Evolutionary conservation across 2,329 filamentous ascomycete genomes (phyloP).

Genomic region (Claviceps sorghi): DNA sequence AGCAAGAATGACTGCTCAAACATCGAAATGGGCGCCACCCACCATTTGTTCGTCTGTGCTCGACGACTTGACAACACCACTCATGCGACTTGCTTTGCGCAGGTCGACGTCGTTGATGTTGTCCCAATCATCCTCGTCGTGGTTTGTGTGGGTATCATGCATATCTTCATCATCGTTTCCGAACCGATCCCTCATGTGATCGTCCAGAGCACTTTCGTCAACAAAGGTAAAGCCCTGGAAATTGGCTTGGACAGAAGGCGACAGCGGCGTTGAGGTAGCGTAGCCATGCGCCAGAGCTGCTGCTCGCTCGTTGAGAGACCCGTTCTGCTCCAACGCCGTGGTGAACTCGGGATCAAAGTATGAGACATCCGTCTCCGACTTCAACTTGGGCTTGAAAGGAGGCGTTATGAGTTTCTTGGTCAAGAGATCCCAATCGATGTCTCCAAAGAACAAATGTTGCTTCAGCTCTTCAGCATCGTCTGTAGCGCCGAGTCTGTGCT

Average conservation of each 20-base stretch:
- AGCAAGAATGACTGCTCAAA: slow-evolving; percentile 25
- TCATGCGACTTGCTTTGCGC: slow-evolving; percentile 44
- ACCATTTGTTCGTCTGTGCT: slow-evolving; percentile 50
- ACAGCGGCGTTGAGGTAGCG: slow-evolving; percentile 79
- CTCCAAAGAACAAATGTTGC: slow-evolving; percentile 82
- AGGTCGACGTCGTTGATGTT: slow-evolving; percentile 40
- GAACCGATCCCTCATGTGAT: slow-evolving; percentile 50
- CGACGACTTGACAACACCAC: slow-evolving; percentile 43
- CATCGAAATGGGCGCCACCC: slow-evolving; percentile 47
- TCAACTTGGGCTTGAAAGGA: slow-evolving; percentile 94
- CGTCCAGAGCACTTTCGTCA: slow-evolving; percentile 90
- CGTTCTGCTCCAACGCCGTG: slow-evolving; percentile 74
- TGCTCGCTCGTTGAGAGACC: slow-evolving; percentile 81
- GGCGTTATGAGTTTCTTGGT: slow-evolving; percentile 85
- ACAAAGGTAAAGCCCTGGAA: slow-evolving; percentile 98
- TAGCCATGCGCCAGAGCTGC: slow-evolving; percentile 75
- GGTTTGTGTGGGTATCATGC: slow-evolving; percentile 34
- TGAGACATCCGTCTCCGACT: slow-evolving; percentile 88
- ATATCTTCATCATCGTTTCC: slow-evolving; percentile 42
- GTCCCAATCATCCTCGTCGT: slow-evolving; percentile 42
- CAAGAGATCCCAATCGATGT: slow-evolving; percentile 84
- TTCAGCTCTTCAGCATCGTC: slow-evolving; percentile 90
- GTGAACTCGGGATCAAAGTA: slow-evolving; percentile 99
- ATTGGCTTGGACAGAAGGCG: slow-evolving; percentile 91
- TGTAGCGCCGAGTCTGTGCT: slow-evolving; percentile 80